These are phyloP conservation scores for Guillardia theta DNA, from an alignment of 78 protist genomes.

Conservation along the genomic window DNA sequence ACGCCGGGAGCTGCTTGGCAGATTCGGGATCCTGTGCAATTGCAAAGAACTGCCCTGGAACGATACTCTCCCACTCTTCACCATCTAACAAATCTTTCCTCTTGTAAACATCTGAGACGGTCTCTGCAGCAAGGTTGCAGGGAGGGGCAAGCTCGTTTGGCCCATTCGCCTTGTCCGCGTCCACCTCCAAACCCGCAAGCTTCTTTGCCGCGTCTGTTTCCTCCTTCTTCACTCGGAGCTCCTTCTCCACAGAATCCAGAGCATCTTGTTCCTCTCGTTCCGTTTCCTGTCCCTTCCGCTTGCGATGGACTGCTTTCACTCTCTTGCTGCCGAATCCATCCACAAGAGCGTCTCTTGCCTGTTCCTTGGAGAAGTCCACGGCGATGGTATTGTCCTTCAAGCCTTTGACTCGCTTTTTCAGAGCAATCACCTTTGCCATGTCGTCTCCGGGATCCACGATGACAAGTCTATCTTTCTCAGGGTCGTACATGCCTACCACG, in stretches of 20 bases:
- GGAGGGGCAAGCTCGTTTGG: neutral
- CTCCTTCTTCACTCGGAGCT: neutral
- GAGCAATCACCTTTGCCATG: neutral
- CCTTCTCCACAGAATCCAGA: neutral
- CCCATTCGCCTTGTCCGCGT: neutral
- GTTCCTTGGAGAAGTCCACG: neutral
- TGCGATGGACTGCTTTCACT: neutral
- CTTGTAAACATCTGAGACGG: neutral
- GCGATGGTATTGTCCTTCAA: neutral
- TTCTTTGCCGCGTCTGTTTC: neutral
- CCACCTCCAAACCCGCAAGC: neutral
- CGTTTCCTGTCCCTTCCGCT: neutral
- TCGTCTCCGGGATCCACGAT: neutral
- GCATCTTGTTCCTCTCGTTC: neutral
- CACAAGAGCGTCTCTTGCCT: neutral
- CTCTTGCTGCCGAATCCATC: constrained; percentile 13
- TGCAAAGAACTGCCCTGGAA: neutral
- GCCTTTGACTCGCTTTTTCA: neutral
- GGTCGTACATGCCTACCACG: neutral
- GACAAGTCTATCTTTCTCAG: neutral
- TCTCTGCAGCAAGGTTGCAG: neutral
- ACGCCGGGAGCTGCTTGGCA: neutral
- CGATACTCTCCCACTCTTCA: neutral
- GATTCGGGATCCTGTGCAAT: neutral
- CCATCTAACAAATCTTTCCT: neutral